A percentile compares a stretch with the other conserved stretches of the same genome.
Evolutionary conservation across 768 basidiomycete species (phyloP).

Genomic region (Mycena filopes): DNA sequence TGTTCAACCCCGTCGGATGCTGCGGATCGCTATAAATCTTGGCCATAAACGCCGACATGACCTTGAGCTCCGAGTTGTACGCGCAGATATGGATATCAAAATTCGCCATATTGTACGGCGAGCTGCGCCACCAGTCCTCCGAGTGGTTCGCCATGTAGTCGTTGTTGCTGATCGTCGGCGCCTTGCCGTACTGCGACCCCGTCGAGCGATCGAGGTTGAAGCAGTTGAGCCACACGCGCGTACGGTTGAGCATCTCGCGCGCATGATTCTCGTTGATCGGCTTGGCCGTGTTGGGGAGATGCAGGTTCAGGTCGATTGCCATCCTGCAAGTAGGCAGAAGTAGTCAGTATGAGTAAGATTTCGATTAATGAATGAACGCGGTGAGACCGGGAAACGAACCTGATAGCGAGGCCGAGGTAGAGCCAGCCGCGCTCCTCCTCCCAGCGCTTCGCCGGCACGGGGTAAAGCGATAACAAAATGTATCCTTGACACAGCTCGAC

Average conservation of each 20-base stretch:
- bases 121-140: constrained; percentile 76
- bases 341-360: neutral
- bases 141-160: constrained; percentile 83
- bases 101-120: constrained; percentile 71
- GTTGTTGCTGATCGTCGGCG: constrained; percentile 78
- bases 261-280: constrained; percentile 84
- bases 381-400: constrained; percentile 54
- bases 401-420: constrained; percentile 88
- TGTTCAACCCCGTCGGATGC: constrained; percentile 82
- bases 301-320: constrained; percentile 90
- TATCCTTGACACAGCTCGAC: constrained; percentile 91
- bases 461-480: constrained; percentile 80
- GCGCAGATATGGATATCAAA: constrained; percentile 86
- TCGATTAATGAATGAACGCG: neutral
- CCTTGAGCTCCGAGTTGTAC: constrained; percentile 79
- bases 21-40: constrained; percentile 79
- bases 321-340: constrained; percentile 63
- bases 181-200: constrained; percentile 89
- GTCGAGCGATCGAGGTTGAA: constrained; percentile 92
- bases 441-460: constrained; percentile 80
- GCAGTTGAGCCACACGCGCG: constrained; percentile 90
- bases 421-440: constrained; percentile 93
- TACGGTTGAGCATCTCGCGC: constrained; percentile 89
- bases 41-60: constrained; percentile 67
- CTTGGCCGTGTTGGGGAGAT: constrained; percentile 77